Base-by-base conservation (phyloP, 345 rosid species). In the Excoecaria cochinchinensis region DNA sequence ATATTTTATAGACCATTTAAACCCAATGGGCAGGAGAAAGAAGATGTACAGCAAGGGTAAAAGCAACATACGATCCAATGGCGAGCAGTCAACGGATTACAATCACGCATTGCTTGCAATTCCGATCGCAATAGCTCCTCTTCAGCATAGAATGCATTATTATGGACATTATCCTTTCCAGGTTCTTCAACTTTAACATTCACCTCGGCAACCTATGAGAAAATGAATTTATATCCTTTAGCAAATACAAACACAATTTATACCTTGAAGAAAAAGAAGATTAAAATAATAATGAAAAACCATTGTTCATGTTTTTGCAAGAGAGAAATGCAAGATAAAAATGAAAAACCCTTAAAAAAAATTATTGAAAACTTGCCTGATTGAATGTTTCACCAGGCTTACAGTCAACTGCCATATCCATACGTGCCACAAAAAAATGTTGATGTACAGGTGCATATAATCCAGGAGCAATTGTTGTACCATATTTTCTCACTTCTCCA, bases 321-420 rank as follows among this genome's bases (percentile, higher is more conserved):
- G 31, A 1, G 31, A 31, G 31, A 31, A 31, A 31, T 31, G 31
- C 31, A 31, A 31, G 31, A 31, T 31, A 31, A 31, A 31, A 31
- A 31, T 31, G 31, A 31, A 31, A 31, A 31, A 31, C 31, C 31
- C 31, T 31, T 31, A 31, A 31, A 31, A 31, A 31, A 31, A 31
- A 31, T 31, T 31, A 31, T 31, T 31, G 1, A 31, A 31, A 31
- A 31, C 50, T 21, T 83, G 89, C 97, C 95, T 93, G 95, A 82
- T 93, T 93, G 73, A 81, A 85, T 74, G 97, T 83, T 88, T 93
- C 98, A 68, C 92, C 92, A n/a, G 97, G 90, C 84, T 82, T 90
- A 86, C 95, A 90, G 79, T 93, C 97, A 58, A 93, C 91, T 71
- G 94, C 90, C 97, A 91, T 90, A 79, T 93, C 90, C 97, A 91